Base-by-base conservation (phyloP, 306 rosid species). In the Cicer arietinum region DNA sequence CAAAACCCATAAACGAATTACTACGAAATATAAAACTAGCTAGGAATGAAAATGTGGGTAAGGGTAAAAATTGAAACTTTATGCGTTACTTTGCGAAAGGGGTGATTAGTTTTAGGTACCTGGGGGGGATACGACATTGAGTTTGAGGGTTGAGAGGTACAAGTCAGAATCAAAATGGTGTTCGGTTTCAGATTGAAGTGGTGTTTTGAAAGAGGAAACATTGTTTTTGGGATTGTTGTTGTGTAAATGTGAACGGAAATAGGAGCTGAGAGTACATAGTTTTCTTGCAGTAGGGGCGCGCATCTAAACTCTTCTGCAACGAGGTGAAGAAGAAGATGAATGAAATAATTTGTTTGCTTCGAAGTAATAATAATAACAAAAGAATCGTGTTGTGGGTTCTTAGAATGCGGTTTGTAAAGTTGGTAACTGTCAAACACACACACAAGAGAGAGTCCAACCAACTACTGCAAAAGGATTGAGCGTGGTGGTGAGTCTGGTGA, bases 261-360 rank as follows among this genome's bases (percentile, higher is more conserved):
- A 5, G 37, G 30, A 0, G 78, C 78, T 71, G 78, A 81, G 85
- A 41, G 85, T 76, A 74, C 78, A 81, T 63, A 81, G 69, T 17
- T 76, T 70, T 64, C 85, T 81, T n/a, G 10, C 46, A 8, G 58
- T 54, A 61, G 75, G 25, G 50, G 77, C 75, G 30, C 71, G 78
- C 85, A 81, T 81, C 70, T 76, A 70, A 76, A 64, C 67, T 69
- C 52, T 25, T 69, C 59, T 25, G 46, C 25, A 43, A 63, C 10
- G 14, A 67, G 8, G 22, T 16, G 46, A 41, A 50, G 22, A 56
- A 69, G 67, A 30, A 30, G 37, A 30, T 30, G 37, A 30, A 30
- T 30, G 37, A 30, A 59, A 41, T 17, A 22, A 13, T 4, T 4
- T 17, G 46, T 52, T n/a, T 25, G 51, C 18, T 12, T 30, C 17